These are phyloP conservation scores for Phytophthora citrophthora DNA, from an alignment of 352 stramenopile genomes.

Conservation along the genomic window DNA sequence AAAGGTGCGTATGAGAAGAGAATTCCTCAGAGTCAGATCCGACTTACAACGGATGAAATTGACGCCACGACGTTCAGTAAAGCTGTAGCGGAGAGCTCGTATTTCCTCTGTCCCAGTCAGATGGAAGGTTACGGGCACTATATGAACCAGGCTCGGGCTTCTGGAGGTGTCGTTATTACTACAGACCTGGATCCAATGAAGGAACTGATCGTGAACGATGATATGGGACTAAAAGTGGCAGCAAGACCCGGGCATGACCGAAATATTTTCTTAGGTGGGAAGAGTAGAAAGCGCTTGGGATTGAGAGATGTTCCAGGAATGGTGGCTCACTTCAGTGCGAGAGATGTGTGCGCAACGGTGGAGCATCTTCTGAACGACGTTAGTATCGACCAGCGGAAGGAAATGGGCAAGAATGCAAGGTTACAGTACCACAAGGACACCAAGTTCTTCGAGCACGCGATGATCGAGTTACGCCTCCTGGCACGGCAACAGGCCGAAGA, in stretches of 20 bases:
- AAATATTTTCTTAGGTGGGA: conserved; percentile 57
- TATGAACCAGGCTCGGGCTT: conserved; percentile 67
- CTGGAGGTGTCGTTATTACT: conserved; percentile 56
- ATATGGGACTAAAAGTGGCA: conserved; percentile 42
- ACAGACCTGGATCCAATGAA: conserved; percentile 66
- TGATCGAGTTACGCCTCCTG: conserved; percentile 44
- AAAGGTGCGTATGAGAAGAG: conserved; percentile 34
- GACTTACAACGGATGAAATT: conserved; percentile 39
- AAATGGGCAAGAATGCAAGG: conserved; percentile 39
- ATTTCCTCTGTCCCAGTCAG: conserved; percentile 68
- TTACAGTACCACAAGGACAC: conserved; percentile 64
- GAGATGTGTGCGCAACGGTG: conserved; percentile 50
- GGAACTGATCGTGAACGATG: conserved; percentile 49
- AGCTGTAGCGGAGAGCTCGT: conserved; percentile 47
- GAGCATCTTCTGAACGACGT: conserved; percentile 46
- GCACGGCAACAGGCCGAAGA: conserved; percentile 20
- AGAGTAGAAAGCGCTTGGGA: conserved; percentile 31
- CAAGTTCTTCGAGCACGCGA: conserved; percentile 56
- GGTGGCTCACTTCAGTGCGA: conserved; percentile 41
- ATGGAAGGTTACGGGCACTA: conserved; percentile 76
- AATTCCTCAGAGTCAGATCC: conserved; percentile 43
- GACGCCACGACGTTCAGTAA: conserved; percentile 42
- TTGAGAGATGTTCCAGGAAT: conserved; percentile 43
- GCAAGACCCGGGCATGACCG: conserved; percentile 15
- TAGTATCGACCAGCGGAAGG: conserved; percentile 32